Evolutionary conservation across 73 alveolate genomes (phyloP), one percentile per base, ranked within the genome.

Genomic region (Paramecium sonneborni): DNA sequence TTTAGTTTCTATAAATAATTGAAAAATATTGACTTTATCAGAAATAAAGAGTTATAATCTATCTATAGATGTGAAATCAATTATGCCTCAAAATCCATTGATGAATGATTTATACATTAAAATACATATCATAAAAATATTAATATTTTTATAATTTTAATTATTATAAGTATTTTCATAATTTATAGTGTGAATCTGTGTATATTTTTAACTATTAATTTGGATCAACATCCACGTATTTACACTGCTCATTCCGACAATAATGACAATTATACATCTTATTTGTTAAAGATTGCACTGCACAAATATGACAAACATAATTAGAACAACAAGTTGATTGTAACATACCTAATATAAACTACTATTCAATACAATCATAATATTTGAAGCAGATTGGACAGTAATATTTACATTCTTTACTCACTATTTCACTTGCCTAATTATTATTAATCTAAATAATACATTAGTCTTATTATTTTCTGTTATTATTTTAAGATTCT

Each of bases 381-480:
- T 72, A 72, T 72, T 72, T 72, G 44, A 72, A 72, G 44, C 86
- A 72, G 44, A 72, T 72, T 72, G 86, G 86, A 38, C 86, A 72
- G 44, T 35, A 72, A 72, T 72, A 72, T 38, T 38, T 72, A 32
- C 86, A 72, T 20, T 72, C 57, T 72, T 37, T 37, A 34, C 35
- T 38, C 32, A 18, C 52, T 72, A 37, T 34, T 35, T 72, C 86
- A 72, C 57, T 72, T 11, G 32, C 38, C 86, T 72, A 72, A 3
- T 14, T 5, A 28, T 72, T 12, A 72, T 0, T n/a, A 72, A 72
- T 12, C 6, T n/a, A n/a, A n/a, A 35, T n/a, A 32, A 35, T 72
- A 72, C 86, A 72, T 72, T 72, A 35, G 86, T 72, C 7, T 38
- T 72, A 35, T 72, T 72, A 41, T 72, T 32, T 72, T 72, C 86